A percentile compares a stretch with the other conserved stretches of the same genome.
phyloP scores from a whole-genome alignment of 1,284 basidiomycete species.

The Ustilago nuda region DNA sequence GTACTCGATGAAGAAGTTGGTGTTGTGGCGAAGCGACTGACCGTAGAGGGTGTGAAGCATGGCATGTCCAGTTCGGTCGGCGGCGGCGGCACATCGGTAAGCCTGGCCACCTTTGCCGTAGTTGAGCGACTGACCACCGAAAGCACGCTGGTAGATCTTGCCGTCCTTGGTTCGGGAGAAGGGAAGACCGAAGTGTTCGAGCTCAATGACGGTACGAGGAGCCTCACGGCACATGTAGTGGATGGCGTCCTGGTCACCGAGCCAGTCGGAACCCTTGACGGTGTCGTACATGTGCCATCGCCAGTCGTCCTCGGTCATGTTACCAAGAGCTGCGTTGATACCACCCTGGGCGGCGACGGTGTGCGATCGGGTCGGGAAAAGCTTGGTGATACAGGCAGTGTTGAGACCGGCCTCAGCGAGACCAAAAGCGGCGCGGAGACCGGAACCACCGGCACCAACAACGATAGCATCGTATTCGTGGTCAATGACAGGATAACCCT shows the following conservation, averaged over 20 bases:
- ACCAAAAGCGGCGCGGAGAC: constrained; percentile 97
- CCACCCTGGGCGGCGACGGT: constrained; percentile 99
- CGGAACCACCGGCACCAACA: constrained; percentile 90
- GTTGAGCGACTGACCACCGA: constrained; percentile 97
- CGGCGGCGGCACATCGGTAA: constrained; percentile 97
- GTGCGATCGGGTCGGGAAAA: constrained; percentile 99
- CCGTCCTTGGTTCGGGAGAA: constrained; percentile 99
- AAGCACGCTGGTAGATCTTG: constrained; percentile 99
- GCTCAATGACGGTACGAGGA: constrained; percentile 90
- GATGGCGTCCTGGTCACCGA: constrained; percentile 99
- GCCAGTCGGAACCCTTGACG: constrained; percentile 99
- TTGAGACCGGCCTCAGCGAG: constrained; percentile 98
- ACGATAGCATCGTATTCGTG: constrained; percentile 74
- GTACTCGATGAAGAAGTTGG: constrained; percentile 99
- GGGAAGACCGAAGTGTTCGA: constrained; percentile 98
- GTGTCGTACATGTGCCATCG: constrained; percentile 99
- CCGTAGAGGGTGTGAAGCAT: constrained; percentile 98
- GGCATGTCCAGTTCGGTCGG: constrained; percentile 98
- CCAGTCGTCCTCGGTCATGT: constrained; percentile 84
- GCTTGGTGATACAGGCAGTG: constrained; percentile 91
- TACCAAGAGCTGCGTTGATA: constrained; percentile 98
- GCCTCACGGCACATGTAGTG: constrained; percentile 99
- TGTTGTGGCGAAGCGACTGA: constrained; percentile 98
- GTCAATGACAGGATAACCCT: constrained; percentile 93
- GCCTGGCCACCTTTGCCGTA: constrained; percentile 99